Evolutionary conservation across 148 eudicot species (phyloP), one percentile per base, ranked within the genome.

Genomic region (Chenopodium berlandieri): DNA sequence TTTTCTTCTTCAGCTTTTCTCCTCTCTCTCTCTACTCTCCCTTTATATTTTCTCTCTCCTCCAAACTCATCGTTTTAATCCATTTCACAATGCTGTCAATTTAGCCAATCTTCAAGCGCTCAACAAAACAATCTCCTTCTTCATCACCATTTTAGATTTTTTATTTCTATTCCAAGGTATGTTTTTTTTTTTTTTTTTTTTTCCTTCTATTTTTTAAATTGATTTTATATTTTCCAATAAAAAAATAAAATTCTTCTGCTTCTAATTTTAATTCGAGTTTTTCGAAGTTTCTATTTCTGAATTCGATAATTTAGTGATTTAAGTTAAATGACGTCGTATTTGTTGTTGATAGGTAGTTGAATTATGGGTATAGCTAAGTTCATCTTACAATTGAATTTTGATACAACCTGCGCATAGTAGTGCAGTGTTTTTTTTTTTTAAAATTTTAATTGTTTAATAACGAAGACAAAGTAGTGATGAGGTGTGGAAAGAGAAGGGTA

Each of bases 401-500:
- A 40, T 40, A 40, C 44, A 40, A 40, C 44, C 44, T 40, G 44
- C 44, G 44, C 44, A 40, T 40, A 40, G 44, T 40, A 40, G 44
- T 40, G 8, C 37, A 63, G 56, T 19, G 19, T 76, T 27, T 31
- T 10, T 25, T 37, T 63, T 37, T 20, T 23, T 9, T 32, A 0
- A n/a, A 46, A 2, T 62, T 4, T 44, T 11, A 16, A 22, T 64
- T 25, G 50, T 12, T 73, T 73, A 2, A 72, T 46, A 12, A n/a
- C 23, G 32, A 46, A 30, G 11, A 25, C 19, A 63, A 32, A 44
- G 62, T 56, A 56, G 62, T 56, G n/a, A 14, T 75, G 58, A 34
- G 11, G 20, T 23, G 71, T 32, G 16, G 20, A 82, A 22, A 1
- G 25, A 7, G 23, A 40, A 73, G 91, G 89, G 74, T 79, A 82